Base-by-base conservation (phyloP, 2,329 filamentous ascomycete species). In the Tothia fuscella region DNA sequence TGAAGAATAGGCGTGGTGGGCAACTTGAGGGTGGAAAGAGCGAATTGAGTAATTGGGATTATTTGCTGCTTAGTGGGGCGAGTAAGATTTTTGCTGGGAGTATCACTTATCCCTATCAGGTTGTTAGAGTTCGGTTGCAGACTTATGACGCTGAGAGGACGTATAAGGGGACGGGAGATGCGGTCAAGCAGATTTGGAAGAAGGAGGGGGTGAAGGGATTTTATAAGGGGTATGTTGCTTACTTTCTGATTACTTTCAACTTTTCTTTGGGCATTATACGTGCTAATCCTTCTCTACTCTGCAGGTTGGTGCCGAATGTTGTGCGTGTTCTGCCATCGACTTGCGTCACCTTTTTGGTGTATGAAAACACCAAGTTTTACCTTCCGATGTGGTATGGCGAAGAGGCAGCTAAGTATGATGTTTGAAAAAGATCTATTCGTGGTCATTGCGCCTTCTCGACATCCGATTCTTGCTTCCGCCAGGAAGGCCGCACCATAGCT, bases 291-390 rank as follows among this genome's bases (percentile, higher is more conserved):
- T 43, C 43, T 13, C n/a, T 30, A 10, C 13, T 30, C 9, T 41
- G 64, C 40, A 65, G 62, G 2, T 66, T 96, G 44, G 77, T 85
- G 30, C 88, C 89, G 1, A 93, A 89, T 50, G 72, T 94, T n/a
- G 68, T 94, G 40, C 75, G 91, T 47, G 91, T 96, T 21, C 69
- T 98, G 60, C 91, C 91, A 3, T 88, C 87, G 24, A 96, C 91
- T 3, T 93, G 91, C 75, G 85, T 95, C 41, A 96, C 89, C 2
- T 96, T 98, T 57, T 62, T 98, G 52, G 88, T 96, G 19, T 96
- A 96, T 62, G 91, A 98, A 67, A 96, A 96, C 60, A 80, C 82
- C 46, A 87, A 82, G 63, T 77, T 74, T 50, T 80, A 84, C 56
- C 58, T 93, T 26, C 66, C 67, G 4, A 49, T 65, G 22, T 63